Evolutionary conservation across 768 basidiomycete genomes (phyloP).

Genomic region (Termitomyces eurrhizus): DNA sequence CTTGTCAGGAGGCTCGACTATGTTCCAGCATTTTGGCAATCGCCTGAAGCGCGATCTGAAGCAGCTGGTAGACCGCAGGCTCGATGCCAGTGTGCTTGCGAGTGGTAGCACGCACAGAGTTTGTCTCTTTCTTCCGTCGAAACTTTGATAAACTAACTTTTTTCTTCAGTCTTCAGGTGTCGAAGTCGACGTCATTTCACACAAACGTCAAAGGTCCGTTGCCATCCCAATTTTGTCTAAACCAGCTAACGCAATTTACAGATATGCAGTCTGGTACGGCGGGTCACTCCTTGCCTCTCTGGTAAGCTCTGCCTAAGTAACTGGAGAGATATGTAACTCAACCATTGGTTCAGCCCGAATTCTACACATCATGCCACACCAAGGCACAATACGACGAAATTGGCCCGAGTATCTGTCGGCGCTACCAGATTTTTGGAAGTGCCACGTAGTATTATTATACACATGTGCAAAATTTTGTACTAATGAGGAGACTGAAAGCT

Average conservation of each 20-base stretch:
- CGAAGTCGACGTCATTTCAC: constrained; percentile 96
- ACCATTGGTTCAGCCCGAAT: constrained; percentile 66
- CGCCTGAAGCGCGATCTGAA: constrained; percentile 94
- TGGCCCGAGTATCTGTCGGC: constrained; percentile 86
- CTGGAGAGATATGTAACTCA: background rate
- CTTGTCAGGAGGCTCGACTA: constrained; percentile 93
- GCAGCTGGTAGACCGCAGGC: constrained; percentile 86
- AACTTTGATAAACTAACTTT: background rate
- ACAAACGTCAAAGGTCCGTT: constrained; percentile 88
- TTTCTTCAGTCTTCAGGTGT: constrained; percentile 81
- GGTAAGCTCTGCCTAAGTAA: constrained; percentile 37
- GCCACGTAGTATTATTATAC: constrained; percentile 50
- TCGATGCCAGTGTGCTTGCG: constrained; percentile 70
- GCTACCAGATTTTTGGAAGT: constrained; percentile 92
- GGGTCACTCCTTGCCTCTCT: constrained; percentile 92
- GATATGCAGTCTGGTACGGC: constrained; percentile 97
- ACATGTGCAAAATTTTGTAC: background rate
- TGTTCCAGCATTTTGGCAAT: constrained; percentile 99
- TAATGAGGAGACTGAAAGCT: background rate
- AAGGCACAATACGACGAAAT: constrained; percentile 94
- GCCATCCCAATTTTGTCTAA: background rate
- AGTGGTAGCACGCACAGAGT: constrained; percentile 80
- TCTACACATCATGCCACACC: constrained; percentile 91
- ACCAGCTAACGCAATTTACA: constrained; percentile 24
- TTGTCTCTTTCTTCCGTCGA: constrained; percentile 16